phyloP scores from a whole-genome alignment of 2,329 filamentous ascomycete genomes.

The Drechslerella stenobrocha region DNA sequence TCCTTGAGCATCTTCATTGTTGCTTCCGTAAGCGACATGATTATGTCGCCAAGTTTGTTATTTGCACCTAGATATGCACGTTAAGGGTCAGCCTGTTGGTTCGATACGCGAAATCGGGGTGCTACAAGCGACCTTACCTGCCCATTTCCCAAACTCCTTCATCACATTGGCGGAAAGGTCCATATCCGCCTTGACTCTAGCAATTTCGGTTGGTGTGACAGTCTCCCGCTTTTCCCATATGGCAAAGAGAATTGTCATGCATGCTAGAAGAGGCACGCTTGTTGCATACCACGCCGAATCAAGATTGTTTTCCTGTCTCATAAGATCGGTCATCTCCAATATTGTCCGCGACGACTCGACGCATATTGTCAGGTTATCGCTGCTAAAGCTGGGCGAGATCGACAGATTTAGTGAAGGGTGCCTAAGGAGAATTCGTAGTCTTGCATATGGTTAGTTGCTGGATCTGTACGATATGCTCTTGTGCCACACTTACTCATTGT shows the following conservation, averaged over 20 bases:
- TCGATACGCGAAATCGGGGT: not conserved
- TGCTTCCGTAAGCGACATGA: conserved; percentile 33
- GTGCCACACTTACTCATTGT: conserved; percentile 58
- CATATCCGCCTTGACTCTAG: conserved; percentile 69
- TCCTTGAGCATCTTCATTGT: conserved; percentile 45
- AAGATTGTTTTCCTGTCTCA: conserved; percentile 67
- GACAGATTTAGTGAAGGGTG: conserved; percentile 66
- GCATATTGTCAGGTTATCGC: conserved; percentile 68
- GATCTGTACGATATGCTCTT: not conserved
- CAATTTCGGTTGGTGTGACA: conserved; percentile 64
- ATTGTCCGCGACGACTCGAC: conserved; percentile 68
- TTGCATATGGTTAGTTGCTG: conserved; percentile 15
- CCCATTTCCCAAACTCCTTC: conserved; percentile 66
- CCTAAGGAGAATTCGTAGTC: conserved; percentile 63
- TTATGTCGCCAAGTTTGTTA: conserved; percentile 34
- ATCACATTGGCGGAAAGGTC: conserved; percentile 70
- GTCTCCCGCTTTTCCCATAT: conserved; percentile 69
- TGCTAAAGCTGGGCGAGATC: conserved; percentile 62
- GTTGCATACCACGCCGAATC: conserved; percentile 79
- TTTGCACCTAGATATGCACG: conserved; percentile 19
- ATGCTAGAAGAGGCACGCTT: conserved; percentile 71
- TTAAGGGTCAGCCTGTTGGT: not conserved
- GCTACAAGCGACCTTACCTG: conserved; percentile 60
- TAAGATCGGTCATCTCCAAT: conserved; percentile 63
- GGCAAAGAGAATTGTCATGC: conserved; percentile 72